Base-by-base conservation (phyloP, 2,329 filamentous ascomycete genomes). In the Sclerotinia spermophila region DNA sequence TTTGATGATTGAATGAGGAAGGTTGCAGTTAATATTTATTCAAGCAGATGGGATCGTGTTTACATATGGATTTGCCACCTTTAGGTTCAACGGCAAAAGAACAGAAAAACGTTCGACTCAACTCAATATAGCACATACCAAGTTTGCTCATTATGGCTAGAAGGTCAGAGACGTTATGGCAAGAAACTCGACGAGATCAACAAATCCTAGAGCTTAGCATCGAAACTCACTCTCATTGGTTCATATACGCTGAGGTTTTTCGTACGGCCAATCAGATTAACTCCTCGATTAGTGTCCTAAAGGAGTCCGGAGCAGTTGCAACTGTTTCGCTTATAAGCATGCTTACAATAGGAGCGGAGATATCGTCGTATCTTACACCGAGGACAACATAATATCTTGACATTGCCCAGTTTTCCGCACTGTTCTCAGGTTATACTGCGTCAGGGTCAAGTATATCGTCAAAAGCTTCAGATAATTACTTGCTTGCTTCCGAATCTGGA, bases 261-360 rank as follows among this genome's bases (percentile, higher is more conserved):
- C 17, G n/a, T 65, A 30, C 61, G 21, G 61, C 61, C 61, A 65
- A 65, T 65, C 45, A 53, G 19, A 40, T 40, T 13, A 65, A 65
- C 61, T 53, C 61, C 61, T 27, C 8, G 33, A 13, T n/a, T 44
- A 51, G 17, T 62, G 56, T 51, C 67, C 67, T 40, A 68, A 68
- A 68, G 67, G 67, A 68, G 67, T 68, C 40, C 56, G 67, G 67
- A 68, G 67, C 33, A 19, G 15, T 65, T 27, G 24, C n/a, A 35
- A 30, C 33, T 53, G 51, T 59, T 53, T 65, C 61, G 45, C 61
- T 65, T 65, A 10, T 17, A 42, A 35, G 58, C 35, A 51, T 65
- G 30, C 44, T 45, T 62, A 65, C 24, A 51, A 51, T 65, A 65
- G 61, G 61, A 65, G 61, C 61, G 45, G 61, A 38, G 61, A 51